Evolutionary conservation across 2,329 filamentous ascomycete genomes (phyloP).

Genomic region (Coniochaeta prunicola): DNA sequence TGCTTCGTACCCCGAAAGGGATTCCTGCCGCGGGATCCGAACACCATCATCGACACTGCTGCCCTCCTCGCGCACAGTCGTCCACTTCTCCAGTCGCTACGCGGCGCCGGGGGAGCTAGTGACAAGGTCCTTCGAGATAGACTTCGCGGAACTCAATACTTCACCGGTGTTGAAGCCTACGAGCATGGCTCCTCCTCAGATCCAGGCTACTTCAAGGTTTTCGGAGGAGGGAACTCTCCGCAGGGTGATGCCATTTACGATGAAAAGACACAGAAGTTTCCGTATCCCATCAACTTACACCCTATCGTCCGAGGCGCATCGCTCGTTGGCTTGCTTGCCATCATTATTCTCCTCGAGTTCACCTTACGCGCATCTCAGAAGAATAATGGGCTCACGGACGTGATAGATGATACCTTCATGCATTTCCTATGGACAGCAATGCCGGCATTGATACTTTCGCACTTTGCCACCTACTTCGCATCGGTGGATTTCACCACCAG

Average conservation of each 20-base stretch:
- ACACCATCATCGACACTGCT: conserved; percentile 25
- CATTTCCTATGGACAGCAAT: conserved; percentile 27
- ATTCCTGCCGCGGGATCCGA: conserved; percentile 27
- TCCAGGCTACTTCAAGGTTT: conserved; percentile 17
- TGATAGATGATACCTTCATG: conserved; percentile 16
- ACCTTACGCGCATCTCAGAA: conserved; percentile 21
- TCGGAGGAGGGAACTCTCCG: conserved; percentile 8
- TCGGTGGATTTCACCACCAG: conserved; percentile 23
- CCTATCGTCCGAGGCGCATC: conserved; percentile 19
- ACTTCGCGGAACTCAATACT: conserved; percentile 20
- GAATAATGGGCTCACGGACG: conserved; percentile 21
- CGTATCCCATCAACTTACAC: conserved; percentile 22
- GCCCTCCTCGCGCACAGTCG: conserved; percentile 28
- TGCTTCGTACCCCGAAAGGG: conserved; percentile 21
- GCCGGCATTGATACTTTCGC: conserved; percentile 20
- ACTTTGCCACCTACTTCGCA: conserved; percentile 22
- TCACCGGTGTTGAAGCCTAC: conserved; percentile 26
- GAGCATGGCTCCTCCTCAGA: conserved; percentile 17
- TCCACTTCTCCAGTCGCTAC: conserved; percentile 24
- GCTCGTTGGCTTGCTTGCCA: conserved; percentile 16
- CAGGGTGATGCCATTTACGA: conserved; percentile 8
- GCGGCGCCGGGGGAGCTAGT: conserved; percentile 25
- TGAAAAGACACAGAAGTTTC: conserved; percentile 14
- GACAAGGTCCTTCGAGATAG: conserved; percentile 16
- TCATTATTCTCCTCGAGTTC: conserved; percentile 27